phyloP scores from a whole-genome alignment of 2,329 filamentous ascomycete genomes.

The Botryotinia globosa region DNA sequence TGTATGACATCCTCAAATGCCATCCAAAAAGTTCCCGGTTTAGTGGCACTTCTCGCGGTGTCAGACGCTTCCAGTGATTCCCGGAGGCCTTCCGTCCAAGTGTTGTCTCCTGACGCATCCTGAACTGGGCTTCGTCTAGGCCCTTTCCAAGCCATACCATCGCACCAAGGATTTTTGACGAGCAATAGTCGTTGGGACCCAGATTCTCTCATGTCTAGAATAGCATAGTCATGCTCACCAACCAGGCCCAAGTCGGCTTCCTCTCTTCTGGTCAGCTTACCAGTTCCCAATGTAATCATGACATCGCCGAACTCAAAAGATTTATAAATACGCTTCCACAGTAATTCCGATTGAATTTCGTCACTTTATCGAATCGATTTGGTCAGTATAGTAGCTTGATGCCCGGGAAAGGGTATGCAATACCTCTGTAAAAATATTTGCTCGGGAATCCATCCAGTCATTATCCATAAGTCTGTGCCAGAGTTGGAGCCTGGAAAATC shows the following conservation, averaged over 20 bases:
- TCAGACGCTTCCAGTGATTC: slow-evolving; percentile 30
- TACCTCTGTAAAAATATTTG: slow-evolving; percentile 84
- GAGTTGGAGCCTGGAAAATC: slow-evolving; percentile 98
- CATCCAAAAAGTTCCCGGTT: slow-evolving; percentile 89
- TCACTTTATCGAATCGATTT: slow-evolving; percentile 50
- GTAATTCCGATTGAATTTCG: slow-evolving; percentile 69
- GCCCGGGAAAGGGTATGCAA: background rate
- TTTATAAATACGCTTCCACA: slow-evolving; percentile 75
- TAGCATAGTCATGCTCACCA: slow-evolving; percentile 90
- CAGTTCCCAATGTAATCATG: slow-evolving; percentile 86
- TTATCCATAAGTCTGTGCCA: slow-evolving; percentile 86
- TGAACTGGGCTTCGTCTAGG: slow-evolving; percentile 28
- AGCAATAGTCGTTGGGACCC: slow-evolving; percentile 66
- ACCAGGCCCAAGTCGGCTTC: slow-evolving; percentile 79
- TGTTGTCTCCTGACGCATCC: slow-evolving; percentile 11
- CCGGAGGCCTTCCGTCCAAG: slow-evolving; percentile 30
- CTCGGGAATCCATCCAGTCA: slow-evolving; percentile 96
- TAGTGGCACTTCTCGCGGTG: slow-evolving; percentile 31
- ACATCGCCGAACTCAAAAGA: slow-evolving; percentile 78
- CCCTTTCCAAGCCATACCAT: slow-evolving; percentile 72
- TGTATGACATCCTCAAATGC: slow-evolving; percentile 81
- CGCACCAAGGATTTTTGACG: slow-evolving; percentile 94
- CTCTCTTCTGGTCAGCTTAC: slow-evolving; percentile 71
- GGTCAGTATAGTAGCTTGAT: slow-evolving; percentile 1
- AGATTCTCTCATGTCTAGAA: slow-evolving; percentile 72